Evolutionary conservation across 441 rosid genomes (phyloP), one percentile per base, ranked within the genome.

Genomic region (Croton laevigatus): DNA sequence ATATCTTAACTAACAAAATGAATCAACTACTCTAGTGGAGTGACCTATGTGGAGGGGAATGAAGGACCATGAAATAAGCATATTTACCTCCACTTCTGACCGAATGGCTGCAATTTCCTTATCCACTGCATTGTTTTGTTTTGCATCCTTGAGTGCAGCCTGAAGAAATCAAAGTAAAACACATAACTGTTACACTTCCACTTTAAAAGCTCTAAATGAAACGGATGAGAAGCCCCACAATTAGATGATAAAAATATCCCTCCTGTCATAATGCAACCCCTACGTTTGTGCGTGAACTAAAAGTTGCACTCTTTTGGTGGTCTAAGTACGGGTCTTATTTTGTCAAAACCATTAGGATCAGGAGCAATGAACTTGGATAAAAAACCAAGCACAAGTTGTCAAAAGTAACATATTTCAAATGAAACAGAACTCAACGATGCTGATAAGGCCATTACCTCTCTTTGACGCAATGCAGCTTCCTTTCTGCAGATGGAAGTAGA

Each of bases 401-500:
- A 48, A 9, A 9, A 17, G 1, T 36, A 48, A 69, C 70, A 53
- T 19, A 46, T 51, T 55, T 59, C 55, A 49, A 58, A 40, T 38
- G 4, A 71, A 48, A 36, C n/a, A 71, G 20, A 64, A 40, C n/a
- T 88, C 87, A 70, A 86, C 75, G 13, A 65, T 38, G 17, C 44
- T n/a, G n/a, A n/a, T n/a, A n/a, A n/a, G n/a, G n/a, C 55, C 42
- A 51, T 69, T 77, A 80, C 91, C 91, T 95, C 98, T 84, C 98
- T 85, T 78, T 93, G 97, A 60, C 89, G 95, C 82, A 95, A 70
- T 36, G 95, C 95, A 53, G 94, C 99, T 85, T 93, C 97, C 81
- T 88, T 95, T 85, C 99, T 88, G 83, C 82, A 81, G 45, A 64
- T 48, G 20, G 8, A 59, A 34, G 20, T 8, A 23, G 16, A 22